Evolutionary conservation across 495 filamentous ascomycete genomes (phyloP).

Genomic region (Penicillium samsonianum): DNA sequence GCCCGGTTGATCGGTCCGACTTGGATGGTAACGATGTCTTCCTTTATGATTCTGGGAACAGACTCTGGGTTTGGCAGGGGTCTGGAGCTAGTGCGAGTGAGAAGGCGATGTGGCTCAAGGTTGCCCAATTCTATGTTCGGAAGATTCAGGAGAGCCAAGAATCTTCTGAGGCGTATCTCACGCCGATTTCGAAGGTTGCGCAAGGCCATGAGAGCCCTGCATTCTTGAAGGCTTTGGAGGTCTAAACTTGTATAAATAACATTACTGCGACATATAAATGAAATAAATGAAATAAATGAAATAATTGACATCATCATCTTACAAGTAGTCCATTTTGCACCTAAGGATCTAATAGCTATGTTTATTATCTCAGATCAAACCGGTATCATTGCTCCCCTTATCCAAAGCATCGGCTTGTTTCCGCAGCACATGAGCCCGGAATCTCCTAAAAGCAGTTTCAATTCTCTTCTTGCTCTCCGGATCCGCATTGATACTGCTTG

Average conservation of each 20-base stretch:
- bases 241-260: constrained; percentile 16
- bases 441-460: constrained; percentile 63
- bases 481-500: constrained; percentile 53
- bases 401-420: constrained; percentile 59
- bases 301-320: not conserved
- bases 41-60: constrained; percentile 52
- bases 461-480: constrained; percentile 56
- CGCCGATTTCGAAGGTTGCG: constrained; percentile 54
- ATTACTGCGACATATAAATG: not conserved
- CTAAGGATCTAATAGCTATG: not conserved
- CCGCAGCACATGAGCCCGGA: constrained; percentile 61
- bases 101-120: constrained; percentile 57
- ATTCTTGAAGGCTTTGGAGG: constrained; percentile 42
- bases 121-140: constrained; percentile 56
- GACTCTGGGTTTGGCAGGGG: constrained; percentile 64
- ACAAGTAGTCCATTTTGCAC: not conserved
- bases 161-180: constrained; percentile 40
- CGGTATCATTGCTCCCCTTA: constrained; percentile 31
- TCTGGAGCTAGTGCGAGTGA: constrained; percentile 52
- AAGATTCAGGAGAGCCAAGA: constrained; percentile 45
- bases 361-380: constrained; percentile 25
- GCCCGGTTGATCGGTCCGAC: constrained; percentile 39
- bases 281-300: no score
- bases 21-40: constrained; percentile 60
- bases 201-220: constrained; percentile 55